Base-by-base conservation (phyloP, 2,329 filamentous ascomycete species). In the Triangularia setosa region DNA sequence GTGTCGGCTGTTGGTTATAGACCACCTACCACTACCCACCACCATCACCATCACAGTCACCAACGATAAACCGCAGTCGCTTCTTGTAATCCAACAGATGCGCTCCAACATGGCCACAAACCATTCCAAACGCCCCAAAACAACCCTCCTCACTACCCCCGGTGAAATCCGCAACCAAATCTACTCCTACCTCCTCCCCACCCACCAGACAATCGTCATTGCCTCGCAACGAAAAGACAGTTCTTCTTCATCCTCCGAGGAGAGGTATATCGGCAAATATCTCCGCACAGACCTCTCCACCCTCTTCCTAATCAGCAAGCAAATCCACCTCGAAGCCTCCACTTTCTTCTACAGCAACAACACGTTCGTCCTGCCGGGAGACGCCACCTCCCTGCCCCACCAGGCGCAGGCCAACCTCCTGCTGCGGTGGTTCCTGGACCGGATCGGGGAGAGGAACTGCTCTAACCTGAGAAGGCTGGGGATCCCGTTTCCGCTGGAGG, bases 111-210 rank as follows among this genome's bases (percentile, higher is more conserved):
- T 25, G 21, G 54, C 24, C n/a, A 21, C 56, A 48, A 30, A 14
- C 4, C 30, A 33, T 25, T 30, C 2, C 57, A 63, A 18, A 25
- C 21, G 16, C 7, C 21, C 52, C 52, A 24, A 18, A 33, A 54
- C 23, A 2, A 54, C 40, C 56, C 54, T 69, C 23, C 60, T 67
- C 33, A 30, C 28, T 11, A 28, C 66, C 11, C 67, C 67, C 21
- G 66, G 67, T 54, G 67, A 69, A 52, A 58, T 69, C 52, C 64
- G 67, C 25, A 69, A 69, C 61, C 64, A 65, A n/a, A 68, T 69
- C 61, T 69, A 68, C 64, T n/a, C 59, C 16, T 6, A 62, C 16
- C 61, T 66, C 53, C 30, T 69, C 61, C 25, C 66, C 53, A 58
- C 63, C 35, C 16, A 62, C 1, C 12, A 57, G 9, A 62, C 67